These are phyloP conservation scores for carrot (Daucus carota) DNA, from an alignment of 129 eudicot genomes.

Conservation along the genomic window DH1_v3.0 NC_030383.2:61132501-61133000, in stretches of 20 bases:
- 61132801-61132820: too few species aligned
- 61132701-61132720: not conserved
- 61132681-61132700: not conserved
- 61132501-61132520: not conserved
- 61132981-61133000: too few species aligned
- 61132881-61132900: too few species aligned
- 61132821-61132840: too few species aligned
- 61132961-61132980: too few species aligned
- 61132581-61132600: not conserved
- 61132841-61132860: too few species aligned
- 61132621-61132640: not conserved
- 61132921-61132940: too few species aligned
- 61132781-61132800: too few species aligned
- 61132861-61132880: too few species aligned
- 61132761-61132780: not conserved
- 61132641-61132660: not conserved
- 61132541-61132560: not conserved
- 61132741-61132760: not conserved
- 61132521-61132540: not conserved
- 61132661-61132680: not conserved
- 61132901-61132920: too few species aligned
- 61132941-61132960: too few species aligned
- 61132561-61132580: not conserved
- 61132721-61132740: slow-evolving; percentile 6
- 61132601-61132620: not conserved